Evolutionary conservation across 139 green algal species (phyloP).

Genomic region (Spirogloea muscicola): DNA sequence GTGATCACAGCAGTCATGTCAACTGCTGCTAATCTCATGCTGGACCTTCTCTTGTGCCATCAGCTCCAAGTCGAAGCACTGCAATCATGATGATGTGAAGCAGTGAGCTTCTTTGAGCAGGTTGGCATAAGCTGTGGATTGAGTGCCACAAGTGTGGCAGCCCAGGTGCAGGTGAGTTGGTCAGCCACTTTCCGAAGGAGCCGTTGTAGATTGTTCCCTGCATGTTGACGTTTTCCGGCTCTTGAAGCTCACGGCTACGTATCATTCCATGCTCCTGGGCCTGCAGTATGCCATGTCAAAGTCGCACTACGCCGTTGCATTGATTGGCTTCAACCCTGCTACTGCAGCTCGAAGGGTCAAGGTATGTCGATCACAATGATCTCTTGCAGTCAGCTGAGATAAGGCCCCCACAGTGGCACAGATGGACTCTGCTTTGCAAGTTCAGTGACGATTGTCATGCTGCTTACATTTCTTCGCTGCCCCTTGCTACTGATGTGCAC

Average conservation of each 20-base stretch:
- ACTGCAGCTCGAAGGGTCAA: background rate
- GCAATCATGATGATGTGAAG: background rate
- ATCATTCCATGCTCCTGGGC: background rate
- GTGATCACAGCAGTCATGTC: background rate
- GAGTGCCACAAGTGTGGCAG: conserved; percentile 36
- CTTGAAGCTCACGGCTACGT: background rate
- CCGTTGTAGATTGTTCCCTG: background rate
- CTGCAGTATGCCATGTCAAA: conserved; percentile 28
- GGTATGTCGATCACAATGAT: too few relatives aligned
- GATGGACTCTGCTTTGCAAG: too few relatives aligned
- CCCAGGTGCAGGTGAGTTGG: conserved; percentile 28
- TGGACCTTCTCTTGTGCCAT: background rate
- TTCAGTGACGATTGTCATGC: too few relatives aligned
- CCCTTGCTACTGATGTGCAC: background rate
- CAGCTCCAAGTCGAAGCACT: background rate
- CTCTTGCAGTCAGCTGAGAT: too few relatives aligned
- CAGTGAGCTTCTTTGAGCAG: background rate
- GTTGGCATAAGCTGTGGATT: conserved; percentile 39
- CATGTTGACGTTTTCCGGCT: background rate
- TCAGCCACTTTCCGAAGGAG: background rate
- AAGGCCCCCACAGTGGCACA: too few relatives aligned
- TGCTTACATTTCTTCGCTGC: conserved; percentile 4
- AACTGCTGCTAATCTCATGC: background rate
- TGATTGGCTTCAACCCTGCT: conserved; percentile 38
- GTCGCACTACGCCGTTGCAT: conserved; percentile 13